Conservation (phyloP, 139 green algal genomes). For the Chlorella sp. region DNA sequence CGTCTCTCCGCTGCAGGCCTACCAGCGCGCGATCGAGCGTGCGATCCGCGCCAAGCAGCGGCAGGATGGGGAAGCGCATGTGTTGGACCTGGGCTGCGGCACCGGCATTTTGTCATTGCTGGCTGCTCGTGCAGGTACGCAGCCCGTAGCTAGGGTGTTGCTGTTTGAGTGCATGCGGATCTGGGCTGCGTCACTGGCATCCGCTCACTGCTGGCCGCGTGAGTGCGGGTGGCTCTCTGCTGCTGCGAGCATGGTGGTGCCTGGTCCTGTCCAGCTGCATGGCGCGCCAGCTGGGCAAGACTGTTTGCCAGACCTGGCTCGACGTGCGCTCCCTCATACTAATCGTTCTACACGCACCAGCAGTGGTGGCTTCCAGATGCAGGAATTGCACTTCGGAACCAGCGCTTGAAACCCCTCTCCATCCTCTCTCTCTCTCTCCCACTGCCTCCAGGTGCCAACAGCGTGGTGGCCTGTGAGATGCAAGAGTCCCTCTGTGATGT, state of each 20-base stretch:
- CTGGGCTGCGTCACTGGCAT: no score
- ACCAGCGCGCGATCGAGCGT: conserved; percentile 59
- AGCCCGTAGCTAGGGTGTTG: no score
- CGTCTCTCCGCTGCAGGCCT: conserved; percentile 26
- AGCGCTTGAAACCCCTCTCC: no score
- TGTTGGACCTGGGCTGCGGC: conserved; percentile 90
- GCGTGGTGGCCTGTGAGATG: conserved; percentile 71
- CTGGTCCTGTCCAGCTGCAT: no score
- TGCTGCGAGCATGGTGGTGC: no score
- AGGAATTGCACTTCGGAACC: conserved; percentile 37
- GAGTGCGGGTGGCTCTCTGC: no score
- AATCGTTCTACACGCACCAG: conserved; percentile 29
- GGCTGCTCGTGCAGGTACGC: conserved; percentile 63
- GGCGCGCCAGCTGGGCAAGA: no score
- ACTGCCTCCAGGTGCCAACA: conserved; percentile 29
- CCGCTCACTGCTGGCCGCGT: no score
- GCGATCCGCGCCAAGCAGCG: conserved; percentile 35
- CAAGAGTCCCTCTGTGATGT: conserved; percentile 46
- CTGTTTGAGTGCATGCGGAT: no score
- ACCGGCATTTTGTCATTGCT: conserved; percentile 78
- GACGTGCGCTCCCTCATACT: no score
- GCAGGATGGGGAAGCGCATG: conserved; percentile 57
- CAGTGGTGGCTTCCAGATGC: conserved; percentile 69
- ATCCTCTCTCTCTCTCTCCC: no score
- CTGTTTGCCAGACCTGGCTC: no score